Evolutionary conservation across 805 yeast species (phyloP), one percentile per base, ranked within the genome.

Genomic region (Kazachstania kunashirensis): DNA sequence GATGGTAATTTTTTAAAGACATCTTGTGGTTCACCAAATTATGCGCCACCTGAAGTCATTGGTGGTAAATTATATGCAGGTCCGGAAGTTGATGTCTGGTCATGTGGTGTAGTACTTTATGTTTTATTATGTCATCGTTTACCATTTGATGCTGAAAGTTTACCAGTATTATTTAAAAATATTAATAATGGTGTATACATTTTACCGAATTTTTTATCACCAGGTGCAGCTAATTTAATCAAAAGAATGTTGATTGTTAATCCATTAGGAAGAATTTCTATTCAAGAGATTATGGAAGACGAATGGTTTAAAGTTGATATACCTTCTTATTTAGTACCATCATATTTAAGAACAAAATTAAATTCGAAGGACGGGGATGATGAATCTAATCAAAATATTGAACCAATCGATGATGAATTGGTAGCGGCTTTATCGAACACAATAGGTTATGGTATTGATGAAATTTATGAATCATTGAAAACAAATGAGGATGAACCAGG

Each of bases 61-160:
- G 76, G 88, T 42, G 96, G 96, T 24, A 85, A 89, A 57, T 68
- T 88, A 37, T 89, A 88, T 51, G 96, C 96, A 2, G 96, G 96
- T 6, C 96, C 96, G 2, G 96, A 89, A 61, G 96, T 89, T 33
- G 97, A 88, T 59, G 96, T 88, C 37, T 88, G 97, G 97, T 81
- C 94, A 0, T 83, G 94, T 53, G 97, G 97, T 50, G 96, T 89
- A 28, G 86, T 89, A 33, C 66, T 88, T 38, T 89, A 86, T 50
- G 97, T 88, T 35, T 86, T 88, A 96, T 69, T 89, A 36, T 88
- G 96, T 61, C 96, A 96, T 28, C 70, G 96, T 49, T 70, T 88
- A 49, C 97, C 97, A 11, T 88, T 88, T 58, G 96, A 88, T 61
- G 96, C 88, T 60, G 96, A 89, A 55, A 81, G 85, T 57, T 88